A percentile compares a stretch with the other conserved stretches of the same genome.
Evolutionary conservation across 495 filamentous ascomycete species (phyloP).

Genomic region (Echria macrotheca): DNA sequence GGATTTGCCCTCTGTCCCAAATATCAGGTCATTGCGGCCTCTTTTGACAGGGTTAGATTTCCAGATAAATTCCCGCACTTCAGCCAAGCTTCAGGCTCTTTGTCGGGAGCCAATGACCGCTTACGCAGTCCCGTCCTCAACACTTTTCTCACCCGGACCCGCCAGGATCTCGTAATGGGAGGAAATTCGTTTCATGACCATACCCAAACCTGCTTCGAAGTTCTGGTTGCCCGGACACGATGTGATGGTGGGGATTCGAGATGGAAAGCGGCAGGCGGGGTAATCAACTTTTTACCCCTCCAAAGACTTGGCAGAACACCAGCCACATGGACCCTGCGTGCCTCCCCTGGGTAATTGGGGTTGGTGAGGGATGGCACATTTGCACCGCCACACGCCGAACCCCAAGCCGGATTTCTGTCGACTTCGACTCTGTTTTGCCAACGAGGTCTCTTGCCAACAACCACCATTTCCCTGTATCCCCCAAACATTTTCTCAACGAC

Average conservation of each 20-base stretch:
- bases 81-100: conserved; percentile 3
- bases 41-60: too few species aligned
- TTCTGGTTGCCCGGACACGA: background rate
- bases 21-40: conserved; percentile 3
- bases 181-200: background rate
- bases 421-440: too few species aligned
- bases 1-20: too few species aligned
- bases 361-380: too few species aligned
- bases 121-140: background rate
- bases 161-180: conserved; percentile 6
- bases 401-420: too few species aligned
- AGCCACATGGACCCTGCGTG: too few species aligned
- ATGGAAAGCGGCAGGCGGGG: background rate
- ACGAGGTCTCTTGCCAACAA: background rate
- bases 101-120: background rate
- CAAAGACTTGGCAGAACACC: too few species aligned
- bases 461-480: too few species aligned
- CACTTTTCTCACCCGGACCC: background rate
- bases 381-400: too few species aligned
- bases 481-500: too few species aligned
- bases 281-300: background rate
- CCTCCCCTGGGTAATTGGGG: too few species aligned
- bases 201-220: background rate
- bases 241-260: background rate
- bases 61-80: conserved; percentile 6